Conservation (phyloP, 2,329 filamentous ascomycete genomes). For the Chalaropsis ovoidea region DNA sequence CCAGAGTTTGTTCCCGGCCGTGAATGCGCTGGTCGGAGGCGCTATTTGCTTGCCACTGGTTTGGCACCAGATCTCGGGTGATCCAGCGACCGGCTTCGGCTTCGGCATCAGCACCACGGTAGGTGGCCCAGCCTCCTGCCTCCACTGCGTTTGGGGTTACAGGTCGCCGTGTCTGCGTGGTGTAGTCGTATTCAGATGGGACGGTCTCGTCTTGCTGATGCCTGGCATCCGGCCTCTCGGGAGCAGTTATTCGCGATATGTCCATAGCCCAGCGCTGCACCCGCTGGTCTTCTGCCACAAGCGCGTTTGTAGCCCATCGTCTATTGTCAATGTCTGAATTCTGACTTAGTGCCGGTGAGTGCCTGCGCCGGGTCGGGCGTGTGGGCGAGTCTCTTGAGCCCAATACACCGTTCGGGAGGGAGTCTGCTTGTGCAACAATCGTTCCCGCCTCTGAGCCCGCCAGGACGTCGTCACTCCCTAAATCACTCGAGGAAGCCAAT, state of each 20-base stretch:
- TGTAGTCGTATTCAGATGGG: neutral
- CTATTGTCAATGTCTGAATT: neutral
- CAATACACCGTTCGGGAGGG: neutral
- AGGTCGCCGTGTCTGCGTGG: neutral
- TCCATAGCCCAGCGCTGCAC: neutral
- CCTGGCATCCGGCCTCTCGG: neutral
- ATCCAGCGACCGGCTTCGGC: neutral
- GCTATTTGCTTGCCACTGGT: neutral
- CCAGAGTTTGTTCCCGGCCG: neutral
- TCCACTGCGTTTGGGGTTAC: neutral
- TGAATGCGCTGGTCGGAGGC: neutral
- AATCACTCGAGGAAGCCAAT: neutral
- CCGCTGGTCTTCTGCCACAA: neutral
- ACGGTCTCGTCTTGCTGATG: neutral
- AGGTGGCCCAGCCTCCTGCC: neutral
- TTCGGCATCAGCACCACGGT: neutral
- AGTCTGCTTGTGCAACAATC: neutral
- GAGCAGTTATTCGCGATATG: neutral
- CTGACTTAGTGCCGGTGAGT: neutral
- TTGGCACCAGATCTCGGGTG: neutral
- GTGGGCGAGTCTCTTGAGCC: neutral
- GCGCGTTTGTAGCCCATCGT: too few species aligned
- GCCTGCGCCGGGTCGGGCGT: too few species aligned
- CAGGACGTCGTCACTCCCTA: conserved; percentile 1
- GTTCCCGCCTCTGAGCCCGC: neutral